Conservation (phyloP, 1,284 basidiomycete species). For the Ustilago loliicola region DNA sequence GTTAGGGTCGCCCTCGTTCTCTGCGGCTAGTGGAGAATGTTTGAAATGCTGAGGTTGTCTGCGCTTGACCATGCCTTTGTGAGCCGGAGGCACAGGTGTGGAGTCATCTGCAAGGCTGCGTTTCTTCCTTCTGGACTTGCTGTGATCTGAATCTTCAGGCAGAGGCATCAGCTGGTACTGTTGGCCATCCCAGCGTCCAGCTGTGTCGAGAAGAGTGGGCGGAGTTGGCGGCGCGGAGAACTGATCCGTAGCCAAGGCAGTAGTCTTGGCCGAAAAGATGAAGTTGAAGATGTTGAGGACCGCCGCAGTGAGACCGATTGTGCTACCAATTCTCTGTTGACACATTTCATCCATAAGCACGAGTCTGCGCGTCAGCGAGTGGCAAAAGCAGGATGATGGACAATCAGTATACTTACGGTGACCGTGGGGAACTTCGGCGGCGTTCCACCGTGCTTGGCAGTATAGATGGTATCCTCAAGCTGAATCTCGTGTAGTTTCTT, state of each 20-base stretch:
- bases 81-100: background rate
- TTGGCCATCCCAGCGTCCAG: constrained; percentile 29
- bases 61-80: constrained; percentile 21
- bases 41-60: background rate
- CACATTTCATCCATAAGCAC: background rate
- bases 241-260: constrained; percentile 23
- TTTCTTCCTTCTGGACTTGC: constrained; percentile 3
- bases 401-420: constrained; percentile 23
- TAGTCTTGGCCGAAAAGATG: constrained; percentile 36
- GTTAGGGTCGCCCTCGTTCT: background rate
- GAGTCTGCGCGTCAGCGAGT: background rate
- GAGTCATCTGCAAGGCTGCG: constrained; percentile 3
- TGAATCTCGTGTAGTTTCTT: constrained; percentile 14
- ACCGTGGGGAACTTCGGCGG: constrained; percentile 36
- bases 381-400: background rate
- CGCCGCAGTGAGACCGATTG: constrained; percentile 26
- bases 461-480: constrained; percentile 23
- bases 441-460: constrained; percentile 25
- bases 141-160: constrained; percentile 14
- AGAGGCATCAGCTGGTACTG: constrained; percentile 18
- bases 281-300: constrained; percentile 37
- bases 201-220: constrained; percentile 38
- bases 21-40: background rate
- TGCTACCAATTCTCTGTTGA: constrained; percentile 14
- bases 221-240: constrained; percentile 36